phyloP scores from a whole-genome alignment of 768 basidiomycete species.

The Paxillus rubicundulus region DNA sequence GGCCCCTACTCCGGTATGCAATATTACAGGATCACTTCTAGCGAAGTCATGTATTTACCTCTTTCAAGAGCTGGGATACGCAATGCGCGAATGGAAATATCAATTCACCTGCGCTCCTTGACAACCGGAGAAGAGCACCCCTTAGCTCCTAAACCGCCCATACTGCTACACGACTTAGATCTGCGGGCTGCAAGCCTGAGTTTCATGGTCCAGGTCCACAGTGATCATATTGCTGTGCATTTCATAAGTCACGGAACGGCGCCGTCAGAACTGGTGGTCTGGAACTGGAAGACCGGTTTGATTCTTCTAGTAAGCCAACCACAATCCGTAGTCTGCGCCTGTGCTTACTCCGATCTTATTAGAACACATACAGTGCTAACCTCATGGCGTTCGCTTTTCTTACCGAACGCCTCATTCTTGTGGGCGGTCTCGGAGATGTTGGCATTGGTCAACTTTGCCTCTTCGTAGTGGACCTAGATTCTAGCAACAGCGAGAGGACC shows the following conservation, averaged over 20 bases:
- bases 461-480: constrained; percentile 41
- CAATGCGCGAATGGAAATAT: constrained; percentile 16
- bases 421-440: constrained; percentile 27
- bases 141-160: constrained; percentile 34
- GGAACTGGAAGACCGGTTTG: constrained; percentile 65
- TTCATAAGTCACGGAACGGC: constrained; percentile 34
- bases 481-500: constrained; percentile 29
- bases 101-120: constrained; percentile 46
- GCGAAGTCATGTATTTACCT: background rate
- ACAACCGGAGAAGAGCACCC: constrained; percentile 47
- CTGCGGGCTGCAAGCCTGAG: constrained; percentile 23
- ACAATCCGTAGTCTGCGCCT: background rate
- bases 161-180: constrained; percentile 29
- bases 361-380: constrained; percentile 31
- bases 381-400: constrained; percentile 44
- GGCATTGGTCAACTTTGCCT: constrained; percentile 28
- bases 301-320: constrained; percentile 44
- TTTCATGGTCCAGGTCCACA: constrained; percentile 55
- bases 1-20: constrained; percentile 34
- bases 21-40: background rate
- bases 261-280: constrained; percentile 51
- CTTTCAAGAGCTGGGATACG: constrained; percentile 10
- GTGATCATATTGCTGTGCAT: constrained; percentile 50
- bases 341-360: constrained; percentile 1
- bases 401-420: constrained; percentile 39